Evolutionary conservation across 805 yeast species (phyloP).

Genomic region (Nakazawaea peltata): DNA sequence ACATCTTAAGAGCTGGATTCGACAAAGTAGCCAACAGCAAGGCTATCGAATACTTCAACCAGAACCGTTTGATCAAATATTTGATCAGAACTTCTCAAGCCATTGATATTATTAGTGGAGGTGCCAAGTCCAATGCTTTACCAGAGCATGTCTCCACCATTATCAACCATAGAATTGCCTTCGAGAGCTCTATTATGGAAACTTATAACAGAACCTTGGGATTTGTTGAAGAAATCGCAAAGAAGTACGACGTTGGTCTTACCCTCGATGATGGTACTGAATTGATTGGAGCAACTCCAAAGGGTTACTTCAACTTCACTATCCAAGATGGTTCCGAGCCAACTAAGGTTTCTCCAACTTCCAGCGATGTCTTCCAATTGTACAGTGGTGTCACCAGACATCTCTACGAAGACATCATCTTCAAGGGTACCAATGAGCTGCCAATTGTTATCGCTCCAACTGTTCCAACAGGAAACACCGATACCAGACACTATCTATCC

Average conservation of each 20-base stretch:
- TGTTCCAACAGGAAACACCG: slow-evolving; percentile 53
- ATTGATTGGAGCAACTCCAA: slow-evolving; percentile 12
- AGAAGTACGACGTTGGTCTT: slow-evolving; percentile 40
- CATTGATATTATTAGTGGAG: slow-evolving; percentile 59
- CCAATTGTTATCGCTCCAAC: slow-evolving; percentile 34
- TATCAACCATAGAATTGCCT: slow-evolving; percentile 57
- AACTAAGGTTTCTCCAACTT: slow-evolving; percentile 29
- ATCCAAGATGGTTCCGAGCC: slow-evolving; percentile 21
- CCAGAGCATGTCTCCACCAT: slow-evolving; percentile 53
- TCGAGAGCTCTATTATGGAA: slow-evolving; percentile 41
- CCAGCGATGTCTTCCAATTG: slow-evolving; percentile 28
- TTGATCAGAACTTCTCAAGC: slow-evolving; percentile 60
- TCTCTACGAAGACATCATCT: slow-evolving; percentile 42
- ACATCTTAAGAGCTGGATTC: slow-evolving; percentile 28
- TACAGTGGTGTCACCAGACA: slow-evolving; percentile 48
- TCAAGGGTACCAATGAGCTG: slow-evolving; percentile 15
- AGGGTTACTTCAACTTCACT: slow-evolving; percentile 19
- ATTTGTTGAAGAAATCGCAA: slow-evolving; percentile 33
- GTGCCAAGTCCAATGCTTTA: slow-evolving; percentile 68
- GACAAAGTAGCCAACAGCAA: slow-evolving; percentile 26
- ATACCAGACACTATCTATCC: slow-evolving; percentile 51
- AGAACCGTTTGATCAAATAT: slow-evolving; percentile 19
- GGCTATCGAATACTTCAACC: slow-evolving; percentile 16
- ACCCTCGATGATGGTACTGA: slow-evolving; percentile 25
- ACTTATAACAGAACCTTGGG: slow-evolving; percentile 28